Conservation (phyloP, 208 protist species). For the Trypanosomatidae sp. region DNA sequence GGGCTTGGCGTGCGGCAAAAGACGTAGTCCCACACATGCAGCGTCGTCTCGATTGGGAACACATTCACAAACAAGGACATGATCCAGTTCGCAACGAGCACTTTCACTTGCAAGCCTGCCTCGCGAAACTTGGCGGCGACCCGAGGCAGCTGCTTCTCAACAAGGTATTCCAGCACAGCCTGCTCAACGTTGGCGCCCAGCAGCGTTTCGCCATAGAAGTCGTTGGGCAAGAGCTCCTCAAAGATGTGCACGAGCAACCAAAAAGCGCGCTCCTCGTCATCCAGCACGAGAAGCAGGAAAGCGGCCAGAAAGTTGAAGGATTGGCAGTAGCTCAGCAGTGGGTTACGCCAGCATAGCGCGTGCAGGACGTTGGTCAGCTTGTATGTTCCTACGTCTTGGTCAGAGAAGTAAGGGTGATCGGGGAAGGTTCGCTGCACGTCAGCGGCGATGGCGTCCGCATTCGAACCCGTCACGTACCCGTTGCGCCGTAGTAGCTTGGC, state of each 20-base stretch:
- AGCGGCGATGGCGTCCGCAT: constrained; percentile 46
- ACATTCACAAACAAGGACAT: constrained; percentile 72
- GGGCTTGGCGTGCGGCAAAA: constrained; percentile 27
- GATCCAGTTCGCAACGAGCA: constrained; percentile 61
- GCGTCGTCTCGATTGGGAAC: constrained; percentile 49
- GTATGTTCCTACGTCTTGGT: constrained; percentile 44
- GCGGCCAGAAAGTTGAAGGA: constrained; percentile 77
- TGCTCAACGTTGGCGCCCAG: constrained; percentile 72
- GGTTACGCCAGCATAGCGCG: constrained; percentile 78
- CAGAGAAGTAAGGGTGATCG: constrained; percentile 69
- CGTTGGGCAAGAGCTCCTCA: constrained; percentile 69
- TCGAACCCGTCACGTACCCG: constrained; percentile 45
- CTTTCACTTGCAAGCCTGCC: constrained; percentile 46
- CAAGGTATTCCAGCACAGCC: constrained; percentile 39
- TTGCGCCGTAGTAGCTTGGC: constrained; percentile 45
- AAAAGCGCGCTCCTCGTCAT: constrained; percentile 70
- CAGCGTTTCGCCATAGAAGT: constrained; percentile 65
- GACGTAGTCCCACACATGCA: constrained; percentile 72
- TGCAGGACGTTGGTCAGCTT: constrained; percentile 70
- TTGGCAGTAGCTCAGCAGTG: constrained; percentile 80
- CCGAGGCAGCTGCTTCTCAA: constrained; percentile 44
- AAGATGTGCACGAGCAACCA: constrained; percentile 62
- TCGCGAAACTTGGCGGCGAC: constrained; percentile 33
- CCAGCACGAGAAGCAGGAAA: constrained; percentile 57
- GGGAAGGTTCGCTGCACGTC: constrained; percentile 77